Conservation (phyloP, 1,139 yeast species). For the Scheffersomyces quercinus region DNA sequence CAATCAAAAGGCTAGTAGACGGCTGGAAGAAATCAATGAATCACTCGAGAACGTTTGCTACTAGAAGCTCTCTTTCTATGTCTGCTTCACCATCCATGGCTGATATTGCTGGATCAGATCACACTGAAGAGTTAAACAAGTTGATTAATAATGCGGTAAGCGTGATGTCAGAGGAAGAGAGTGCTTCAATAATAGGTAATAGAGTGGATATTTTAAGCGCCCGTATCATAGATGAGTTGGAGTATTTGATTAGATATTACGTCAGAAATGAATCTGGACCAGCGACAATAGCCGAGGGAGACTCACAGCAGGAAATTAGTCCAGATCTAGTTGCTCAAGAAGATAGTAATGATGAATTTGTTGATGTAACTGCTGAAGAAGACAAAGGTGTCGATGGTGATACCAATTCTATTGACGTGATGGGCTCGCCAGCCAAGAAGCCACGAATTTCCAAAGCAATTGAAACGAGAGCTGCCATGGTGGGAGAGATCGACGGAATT, state of each 20-base stretch:
- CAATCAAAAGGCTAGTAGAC: conserved; percentile 42
- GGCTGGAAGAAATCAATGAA: conserved; percentile 36
- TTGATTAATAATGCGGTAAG: conserved; percentile 7
- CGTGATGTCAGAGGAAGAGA: conserved; percentile 10
- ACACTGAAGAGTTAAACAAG: conserved; percentile 1
- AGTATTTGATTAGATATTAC: conserved; percentile 41
- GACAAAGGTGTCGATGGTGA: conserved; percentile 19
- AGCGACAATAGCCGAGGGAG: conserved; percentile 25
- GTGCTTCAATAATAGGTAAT: conserved; percentile 30
- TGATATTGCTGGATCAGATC: not conserved
- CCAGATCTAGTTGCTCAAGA: conserved; percentile 3
- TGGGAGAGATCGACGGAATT: conserved; percentile 7
- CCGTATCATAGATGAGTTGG: conserved; percentile 73
- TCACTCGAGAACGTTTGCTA: conserved; percentile 14
- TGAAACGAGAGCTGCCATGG: conserved; percentile 4
- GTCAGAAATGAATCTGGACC: conserved; percentile 23
- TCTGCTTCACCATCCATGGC: not conserved
- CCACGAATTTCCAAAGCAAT: conserved; percentile 7
- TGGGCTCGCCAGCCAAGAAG: conserved; percentile 17
- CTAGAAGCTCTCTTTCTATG: not conserved
- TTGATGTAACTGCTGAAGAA: conserved; percentile 11
- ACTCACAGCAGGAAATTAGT: conserved; percentile 8
- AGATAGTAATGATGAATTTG: conserved; percentile 10
- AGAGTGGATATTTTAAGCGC: conserved; percentile 78
- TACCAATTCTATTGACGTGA: conserved; percentile 13